phyloP scores from a whole-genome alignment of 2,329 filamentous ascomycete genomes.

The Colletotrichum orchidophilum region DNA sequence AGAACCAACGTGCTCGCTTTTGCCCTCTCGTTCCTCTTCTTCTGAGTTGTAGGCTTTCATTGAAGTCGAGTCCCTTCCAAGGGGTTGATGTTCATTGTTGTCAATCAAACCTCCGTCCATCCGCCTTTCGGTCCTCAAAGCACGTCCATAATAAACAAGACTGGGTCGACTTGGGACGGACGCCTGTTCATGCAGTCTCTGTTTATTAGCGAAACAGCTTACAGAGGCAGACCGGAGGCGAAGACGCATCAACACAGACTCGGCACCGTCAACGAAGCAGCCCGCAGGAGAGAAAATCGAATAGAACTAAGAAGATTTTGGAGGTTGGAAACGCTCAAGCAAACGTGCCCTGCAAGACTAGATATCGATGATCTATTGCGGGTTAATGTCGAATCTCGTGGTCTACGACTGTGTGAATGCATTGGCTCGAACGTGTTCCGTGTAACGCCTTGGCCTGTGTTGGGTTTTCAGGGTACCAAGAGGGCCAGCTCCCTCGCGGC shows the following conservation, averaged over 20 bases:
- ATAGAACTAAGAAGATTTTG: background rate
- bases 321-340: no score
- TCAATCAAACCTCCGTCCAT: background rate
- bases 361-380: background rate
- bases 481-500: background rate
- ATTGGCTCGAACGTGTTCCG: background rate
- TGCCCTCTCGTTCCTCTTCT: no score
- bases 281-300: background rate
- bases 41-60: no score
- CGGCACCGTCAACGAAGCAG: background rate
- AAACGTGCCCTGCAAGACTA: background rate
- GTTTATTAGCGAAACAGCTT: background rate
- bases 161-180: background rate
- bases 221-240: background rate
- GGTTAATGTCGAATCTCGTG: background rate
- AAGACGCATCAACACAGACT: background rate
- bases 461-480: no score
- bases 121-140: background rate
- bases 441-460: conserved; percentile 16
- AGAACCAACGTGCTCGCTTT: no score
- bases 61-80: no score
- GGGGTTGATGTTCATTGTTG: background rate
- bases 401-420: conserved; percentile 10
- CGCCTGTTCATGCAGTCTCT: background rate
- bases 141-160: background rate